Conservation (phyloP, 345 rosid genomes). For the Limnanthes douglasii region DNA sequence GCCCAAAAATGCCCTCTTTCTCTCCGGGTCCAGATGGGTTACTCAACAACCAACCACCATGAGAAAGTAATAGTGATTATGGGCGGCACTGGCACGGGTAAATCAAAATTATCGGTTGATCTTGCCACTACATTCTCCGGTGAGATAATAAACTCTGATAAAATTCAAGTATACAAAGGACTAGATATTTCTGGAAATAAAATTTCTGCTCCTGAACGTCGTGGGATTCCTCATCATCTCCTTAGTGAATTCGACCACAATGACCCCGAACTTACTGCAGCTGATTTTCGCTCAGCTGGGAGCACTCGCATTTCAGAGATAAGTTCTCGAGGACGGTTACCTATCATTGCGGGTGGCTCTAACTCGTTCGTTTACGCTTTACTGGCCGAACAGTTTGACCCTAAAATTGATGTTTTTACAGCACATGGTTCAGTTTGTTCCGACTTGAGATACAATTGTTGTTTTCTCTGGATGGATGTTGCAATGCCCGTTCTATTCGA, state of each 20-base stretch:
- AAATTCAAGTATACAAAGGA: constrained; percentile 38
- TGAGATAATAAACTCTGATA: constrained; percentile 52
- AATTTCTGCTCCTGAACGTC: too few species aligned
- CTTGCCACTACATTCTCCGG: constrained; percentile 33
- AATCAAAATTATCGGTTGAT: constrained; percentile 47
- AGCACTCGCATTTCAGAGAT: constrained; percentile 18
- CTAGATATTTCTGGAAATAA: too few species aligned
- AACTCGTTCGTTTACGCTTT: constrained; percentile 48
- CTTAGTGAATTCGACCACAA: constrained; percentile 27
- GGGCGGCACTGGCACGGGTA: constrained; percentile 60
- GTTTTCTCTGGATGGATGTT: constrained; percentile 52
- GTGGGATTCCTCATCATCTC: constrained; percentile 47
- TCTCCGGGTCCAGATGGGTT: constrained; percentile 6
- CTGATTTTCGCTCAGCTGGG: constrained; percentile 26
- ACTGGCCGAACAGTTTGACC: too few species aligned
- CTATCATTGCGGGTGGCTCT: constrained; percentile 56
- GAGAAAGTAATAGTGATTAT: too few species aligned
- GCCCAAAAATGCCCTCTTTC: too few species aligned
- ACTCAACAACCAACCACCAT: too few species aligned
- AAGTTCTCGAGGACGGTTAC: constrained; percentile 19
- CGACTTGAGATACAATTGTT: constrained; percentile 18
- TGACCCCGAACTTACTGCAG: constrained; percentile 24
- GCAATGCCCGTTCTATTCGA: constrained; percentile 25
- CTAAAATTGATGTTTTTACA: too few species aligned
- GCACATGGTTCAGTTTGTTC: constrained; percentile 14